Conservation (phyloP, 73 alveolate species). For the Urostyla sp. region DNA sequence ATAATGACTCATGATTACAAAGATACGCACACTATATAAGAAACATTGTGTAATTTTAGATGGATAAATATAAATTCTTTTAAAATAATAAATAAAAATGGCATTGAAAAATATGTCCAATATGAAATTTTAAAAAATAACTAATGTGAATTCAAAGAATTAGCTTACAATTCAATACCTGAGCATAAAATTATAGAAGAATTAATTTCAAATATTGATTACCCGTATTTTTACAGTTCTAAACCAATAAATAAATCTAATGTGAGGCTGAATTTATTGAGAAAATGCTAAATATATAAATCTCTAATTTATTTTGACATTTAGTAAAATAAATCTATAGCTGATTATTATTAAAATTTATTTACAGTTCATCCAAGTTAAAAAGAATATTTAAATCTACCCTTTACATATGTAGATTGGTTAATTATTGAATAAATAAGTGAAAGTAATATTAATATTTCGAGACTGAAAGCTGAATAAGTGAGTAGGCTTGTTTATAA, state of each 20-base stretch:
- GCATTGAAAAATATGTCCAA: conserved; percentile 10
- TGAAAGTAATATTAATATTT: not conserved
- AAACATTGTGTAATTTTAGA: too few species aligned
- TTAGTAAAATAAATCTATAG: not conserved
- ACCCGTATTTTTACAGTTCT: too few species aligned
- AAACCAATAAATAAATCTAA: too few species aligned
- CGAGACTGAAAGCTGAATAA: not conserved
- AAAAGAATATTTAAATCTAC: not conserved
- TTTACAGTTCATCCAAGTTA: not conserved
- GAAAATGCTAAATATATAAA: not conserved
- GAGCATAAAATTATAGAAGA: too few species aligned
- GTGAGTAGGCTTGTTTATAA: conserved; percentile 16
- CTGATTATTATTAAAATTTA: not conserved
- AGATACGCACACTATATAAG: too few species aligned
- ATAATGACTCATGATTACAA: too few species aligned
- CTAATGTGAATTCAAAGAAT: too few species aligned
- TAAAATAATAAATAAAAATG: conserved; percentile 9
- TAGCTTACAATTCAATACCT: too few species aligned
- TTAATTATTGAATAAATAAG: conserved; percentile 19
- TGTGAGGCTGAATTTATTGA: too few species aligned
- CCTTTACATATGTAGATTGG: conserved; percentile 50
- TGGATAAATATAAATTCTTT: not conserved
- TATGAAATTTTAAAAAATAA: conserved; percentile 17
- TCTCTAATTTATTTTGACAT: not conserved
- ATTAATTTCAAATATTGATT: too few species aligned